Conservation (phyloP, 768 basidiomycete species). For the Mrakia gelida region DNA sequence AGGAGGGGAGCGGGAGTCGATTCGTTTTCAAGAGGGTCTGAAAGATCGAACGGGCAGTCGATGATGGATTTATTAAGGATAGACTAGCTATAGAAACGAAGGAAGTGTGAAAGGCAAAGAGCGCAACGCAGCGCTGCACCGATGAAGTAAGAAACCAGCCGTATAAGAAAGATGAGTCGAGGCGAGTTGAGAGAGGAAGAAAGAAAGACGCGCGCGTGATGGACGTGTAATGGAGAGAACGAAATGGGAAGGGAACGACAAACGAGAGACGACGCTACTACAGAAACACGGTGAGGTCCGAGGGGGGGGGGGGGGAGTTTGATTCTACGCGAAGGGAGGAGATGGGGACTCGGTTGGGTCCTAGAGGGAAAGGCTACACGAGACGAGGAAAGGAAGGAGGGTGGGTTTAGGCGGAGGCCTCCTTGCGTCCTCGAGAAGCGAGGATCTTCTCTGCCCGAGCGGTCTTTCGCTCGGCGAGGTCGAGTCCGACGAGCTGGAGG, state of each 20-base stretch:
- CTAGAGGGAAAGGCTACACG: neutral
- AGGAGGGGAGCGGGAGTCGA: neutral
- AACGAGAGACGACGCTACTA: neutral
- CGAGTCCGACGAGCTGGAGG: conserved; percentile 26
- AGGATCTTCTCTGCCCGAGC: neutral
- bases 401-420: neutral
- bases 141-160: no score
- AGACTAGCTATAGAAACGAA: no score
- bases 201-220: no score
- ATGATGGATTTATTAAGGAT: neutral
- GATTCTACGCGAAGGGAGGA: neutral
- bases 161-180: no score
- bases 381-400: neutral
- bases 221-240: neutral
- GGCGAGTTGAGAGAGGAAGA: no score
- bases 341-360: neutral
- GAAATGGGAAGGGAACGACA: neutral
- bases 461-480: conserved; percentile 23
- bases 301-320: neutral
- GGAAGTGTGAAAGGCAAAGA: no score
- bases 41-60: no score
- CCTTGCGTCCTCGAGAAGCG: neutral
- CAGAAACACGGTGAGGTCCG: neutral
- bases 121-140: no score
- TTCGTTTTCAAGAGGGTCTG: no score